Base-by-base conservation (phyloP, 2,329 filamentous ascomycete genomes). In the Aaosphaeria pasadenensis region DNA sequence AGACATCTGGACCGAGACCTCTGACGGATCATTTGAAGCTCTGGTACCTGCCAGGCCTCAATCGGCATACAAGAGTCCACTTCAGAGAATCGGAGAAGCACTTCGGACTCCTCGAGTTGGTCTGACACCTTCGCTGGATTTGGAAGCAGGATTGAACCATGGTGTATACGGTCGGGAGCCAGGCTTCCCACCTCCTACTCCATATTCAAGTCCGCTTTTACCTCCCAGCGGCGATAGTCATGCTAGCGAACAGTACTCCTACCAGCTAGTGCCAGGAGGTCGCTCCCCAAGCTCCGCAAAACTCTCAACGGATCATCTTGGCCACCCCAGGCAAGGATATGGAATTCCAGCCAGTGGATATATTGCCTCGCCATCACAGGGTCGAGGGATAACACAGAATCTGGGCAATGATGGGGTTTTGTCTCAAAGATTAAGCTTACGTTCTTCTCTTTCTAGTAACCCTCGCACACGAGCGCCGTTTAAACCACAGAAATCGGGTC, bases 391-490 rank as follows among this genome's bases (percentile, higher is more conserved):
- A 24, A 24, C 17, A 24, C 17, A 24, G 17, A 24, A 24, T 24
- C 17, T 24, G 17, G 17, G 17, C 17, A 24, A 24, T 24, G 17
- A 24, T 24, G 17, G 17, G 17, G 17, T 24, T 24, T 24, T 24
- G 17, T 24, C 17, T 24, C 17, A 24, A 24, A 24, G 17, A 24
- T 56, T 52, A 54, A 43, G 59, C 67, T 70, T 67, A 70, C 67
- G 57, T 53, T 67, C 56, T 60, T 60, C 51, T 54, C 44, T 53
- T 28, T 58, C 48, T 62, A 94, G 89, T 60, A 94, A 94, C 76
- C 86, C 91, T 71, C 87, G 91, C 65, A 90, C 89, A 59, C 85
- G 89, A 72, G 91, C 89, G 64, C 89, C 94, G 59, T 97, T 97
- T 78, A 90, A 91, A 67, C 89, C 92, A 35, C 88, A 91, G 64